A percentile compares a stretch with the other conserved stretches of the same genome.
phyloP scores from a whole-genome alignment of 2,329 filamentous ascomycete genomes.

The Apiospora kogelbergensis region DNA sequence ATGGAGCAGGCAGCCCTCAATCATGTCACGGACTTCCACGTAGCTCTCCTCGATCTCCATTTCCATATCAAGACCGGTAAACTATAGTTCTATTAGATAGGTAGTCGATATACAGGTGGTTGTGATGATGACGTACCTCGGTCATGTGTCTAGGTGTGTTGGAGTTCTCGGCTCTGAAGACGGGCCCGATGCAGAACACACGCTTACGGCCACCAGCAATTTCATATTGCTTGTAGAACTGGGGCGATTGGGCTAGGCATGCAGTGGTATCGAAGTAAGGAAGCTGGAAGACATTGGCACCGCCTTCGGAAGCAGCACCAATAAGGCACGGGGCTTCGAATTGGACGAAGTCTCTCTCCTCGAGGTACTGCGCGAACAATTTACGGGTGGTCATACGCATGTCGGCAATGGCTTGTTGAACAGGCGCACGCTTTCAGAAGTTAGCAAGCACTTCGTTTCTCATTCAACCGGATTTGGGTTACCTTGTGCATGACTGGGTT shows the following conservation, averaged over 20 bases:
- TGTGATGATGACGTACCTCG: conserved; percentile 49
- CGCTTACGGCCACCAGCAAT: conserved; percentile 77
- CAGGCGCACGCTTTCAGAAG: conserved; percentile 62
- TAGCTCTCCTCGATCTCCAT: conserved; percentile 85
- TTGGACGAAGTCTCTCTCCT: conserved; percentile 71
- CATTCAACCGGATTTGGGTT: not conserved
- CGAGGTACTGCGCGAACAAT: conserved; percentile 78
- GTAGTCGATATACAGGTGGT: conserved; percentile 11
- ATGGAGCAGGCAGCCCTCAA: conserved; percentile 73
- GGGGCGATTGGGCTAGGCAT: conserved; percentile 76
- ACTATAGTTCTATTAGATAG: conserved; percentile 41
- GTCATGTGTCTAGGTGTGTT: conserved; percentile 86
- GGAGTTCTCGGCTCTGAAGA: conserved; percentile 83
- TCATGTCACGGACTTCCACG: conserved; percentile 69
- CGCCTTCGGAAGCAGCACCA: conserved; percentile 88
- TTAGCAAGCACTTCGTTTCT: not conserved
- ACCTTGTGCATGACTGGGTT: conserved; percentile 87
- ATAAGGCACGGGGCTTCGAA: conserved; percentile 91
- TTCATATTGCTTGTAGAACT: conserved; percentile 87
- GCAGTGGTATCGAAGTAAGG: conserved; percentile 87
- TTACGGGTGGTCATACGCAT: conserved; percentile 59
- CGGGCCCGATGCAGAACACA: conserved; percentile 76
- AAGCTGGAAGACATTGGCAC: conserved; percentile 86
- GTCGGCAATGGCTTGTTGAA: conserved; percentile 79
- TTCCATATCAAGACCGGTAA: conserved; percentile 85